These are phyloP conservation scores for Saccharomycopsis phalli DNA, from an alignment of 1,139 yeast genomes.

Conservation along the genomic window DNA sequence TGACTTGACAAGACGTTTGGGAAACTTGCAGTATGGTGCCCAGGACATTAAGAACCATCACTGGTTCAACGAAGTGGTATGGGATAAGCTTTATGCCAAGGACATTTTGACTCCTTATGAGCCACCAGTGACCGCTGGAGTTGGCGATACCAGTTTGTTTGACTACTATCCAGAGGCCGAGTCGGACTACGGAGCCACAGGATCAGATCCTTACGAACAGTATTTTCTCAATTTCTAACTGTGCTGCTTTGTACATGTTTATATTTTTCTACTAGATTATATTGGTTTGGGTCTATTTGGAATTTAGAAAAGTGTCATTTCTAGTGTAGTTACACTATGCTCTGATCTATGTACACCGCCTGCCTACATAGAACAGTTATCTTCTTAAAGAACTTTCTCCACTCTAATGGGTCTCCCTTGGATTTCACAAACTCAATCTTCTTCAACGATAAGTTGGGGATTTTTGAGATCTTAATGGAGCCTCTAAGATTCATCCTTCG, in stretches of 20 bases:
- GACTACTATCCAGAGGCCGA: conserved; percentile 88
- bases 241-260: too few species aligned
- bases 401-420: conserved; percentile 58
- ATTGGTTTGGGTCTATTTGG: not conserved
- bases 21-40: conserved; percentile 86
- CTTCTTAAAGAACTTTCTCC: conserved; percentile 53
- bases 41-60: conserved; percentile 84
- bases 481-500: conserved; percentile 41
- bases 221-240: conserved; percentile 70
- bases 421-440: conserved; percentile 43
- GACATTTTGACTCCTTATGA: conserved; percentile 98
- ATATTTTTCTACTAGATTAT: too few species aligned
- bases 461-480: conserved; percentile 33
- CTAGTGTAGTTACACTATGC: conserved; percentile 1
- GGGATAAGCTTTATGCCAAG: conserved; percentile 84
- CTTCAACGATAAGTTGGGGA: conserved; percentile 31
- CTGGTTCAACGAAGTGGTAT: conserved; percentile 92
- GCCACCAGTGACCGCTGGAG: conserved; percentile 95
- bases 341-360: conserved; percentile 32
- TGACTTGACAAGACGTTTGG: conserved; percentile 83
- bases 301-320: not conserved
- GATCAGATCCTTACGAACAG: conserved; percentile 77
- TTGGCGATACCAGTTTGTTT: conserved; percentile 89
- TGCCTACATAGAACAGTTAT: conserved; percentile 46
- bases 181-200: conserved; percentile 72